phyloP scores from a whole-genome alignment of 805 yeast species.

The Saccharomycopsis olivae region DNA sequence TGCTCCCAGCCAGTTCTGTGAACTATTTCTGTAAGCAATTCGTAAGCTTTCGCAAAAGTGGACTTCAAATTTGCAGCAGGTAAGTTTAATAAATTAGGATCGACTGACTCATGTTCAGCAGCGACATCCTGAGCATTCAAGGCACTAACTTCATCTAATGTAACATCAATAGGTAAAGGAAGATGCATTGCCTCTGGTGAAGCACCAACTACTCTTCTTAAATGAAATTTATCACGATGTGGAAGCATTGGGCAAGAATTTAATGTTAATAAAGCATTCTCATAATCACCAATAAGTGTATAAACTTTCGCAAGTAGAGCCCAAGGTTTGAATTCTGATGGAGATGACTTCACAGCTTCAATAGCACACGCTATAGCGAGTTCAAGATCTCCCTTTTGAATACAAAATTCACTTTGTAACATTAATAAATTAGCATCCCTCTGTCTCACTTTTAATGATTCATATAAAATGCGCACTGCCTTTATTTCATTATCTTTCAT shows the following conservation, averaged over 20 bases:
- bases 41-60: conserved; percentile 47
- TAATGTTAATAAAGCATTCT: conserved; percentile 59
- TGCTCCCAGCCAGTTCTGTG: conserved; percentile 68
- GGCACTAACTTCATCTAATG: conserved; percentile 55
- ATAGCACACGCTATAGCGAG: conserved; percentile 49
- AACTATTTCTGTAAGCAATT: conserved; percentile 51
- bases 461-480: conserved; percentile 42
- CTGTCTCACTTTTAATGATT: conserved; percentile 38
- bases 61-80: conserved; percentile 62
- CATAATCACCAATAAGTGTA: conserved; percentile 53
- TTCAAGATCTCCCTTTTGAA: conserved; percentile 40
- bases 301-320: conserved; percentile 53
- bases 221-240: conserved; percentile 52
- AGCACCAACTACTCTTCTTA: conserved; percentile 50
- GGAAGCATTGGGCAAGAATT: conserved; percentile 79
- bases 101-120: conserved; percentile 54
- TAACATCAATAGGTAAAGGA: conserved; percentile 69
- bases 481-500: conserved; percentile 48
- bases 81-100: conserved; percentile 47
- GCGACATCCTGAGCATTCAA: conserved; percentile 56
- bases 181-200: conserved; percentile 49
- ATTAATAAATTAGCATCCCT: conserved; percentile 46
- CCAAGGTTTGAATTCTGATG: conserved; percentile 74
- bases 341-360: conserved; percentile 59
- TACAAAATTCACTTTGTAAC: conserved; percentile 48